These are phyloP conservation scores for Thermothielavioides terrestris DNA, from an alignment of 495 filamentous ascomycete species.

Conservation along the genomic window DNA sequence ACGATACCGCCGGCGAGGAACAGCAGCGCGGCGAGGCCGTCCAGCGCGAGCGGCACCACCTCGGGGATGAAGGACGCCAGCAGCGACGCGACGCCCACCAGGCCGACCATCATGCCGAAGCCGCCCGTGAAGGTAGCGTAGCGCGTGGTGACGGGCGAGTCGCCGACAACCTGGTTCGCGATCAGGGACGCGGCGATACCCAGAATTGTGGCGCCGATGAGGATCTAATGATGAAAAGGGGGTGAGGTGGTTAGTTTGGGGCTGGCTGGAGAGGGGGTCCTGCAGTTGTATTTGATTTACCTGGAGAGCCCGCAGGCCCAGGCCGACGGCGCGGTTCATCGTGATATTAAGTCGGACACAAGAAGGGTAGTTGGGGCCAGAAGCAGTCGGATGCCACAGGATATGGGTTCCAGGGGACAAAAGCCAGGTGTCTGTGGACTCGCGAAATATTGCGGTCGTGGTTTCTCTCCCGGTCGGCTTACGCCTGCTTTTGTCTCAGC, in stretches of 20 bases:
- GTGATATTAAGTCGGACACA: neutral
- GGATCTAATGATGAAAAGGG: constrained; percentile 30
- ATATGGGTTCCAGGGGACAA: too few relatives aligned
- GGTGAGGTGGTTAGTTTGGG: neutral
- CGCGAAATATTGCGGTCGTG: too few relatives aligned
- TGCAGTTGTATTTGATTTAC: neutral
- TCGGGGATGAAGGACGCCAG: constrained; percentile 34
- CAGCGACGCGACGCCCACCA: constrained; percentile 30
- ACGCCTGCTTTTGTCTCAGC: too few relatives aligned
- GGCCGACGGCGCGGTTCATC: constrained; percentile 5
- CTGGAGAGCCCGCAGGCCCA: constrained; percentile 13
- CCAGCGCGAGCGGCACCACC: constrained; percentile 32
- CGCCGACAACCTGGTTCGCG: constrained; percentile 31
- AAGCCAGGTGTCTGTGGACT: too few relatives aligned
- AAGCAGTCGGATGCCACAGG: too few relatives aligned
- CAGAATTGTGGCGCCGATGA: constrained; percentile 40
- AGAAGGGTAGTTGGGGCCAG: too few relatives aligned
- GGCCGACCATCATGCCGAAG: constrained; percentile 37
- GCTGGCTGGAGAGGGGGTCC: neutral
- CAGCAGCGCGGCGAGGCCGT: constrained; percentile 36
- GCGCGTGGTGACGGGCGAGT: constrained; percentile 32
- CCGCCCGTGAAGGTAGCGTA: constrained; percentile 43
- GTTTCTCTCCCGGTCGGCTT: too few relatives aligned
- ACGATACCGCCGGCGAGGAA: constrained; percentile 48
- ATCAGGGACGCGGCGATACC: constrained; percentile 40